Conservation (phyloP, 129 eudicot genomes). For the Smallanthus sonchifolius region DNA sequence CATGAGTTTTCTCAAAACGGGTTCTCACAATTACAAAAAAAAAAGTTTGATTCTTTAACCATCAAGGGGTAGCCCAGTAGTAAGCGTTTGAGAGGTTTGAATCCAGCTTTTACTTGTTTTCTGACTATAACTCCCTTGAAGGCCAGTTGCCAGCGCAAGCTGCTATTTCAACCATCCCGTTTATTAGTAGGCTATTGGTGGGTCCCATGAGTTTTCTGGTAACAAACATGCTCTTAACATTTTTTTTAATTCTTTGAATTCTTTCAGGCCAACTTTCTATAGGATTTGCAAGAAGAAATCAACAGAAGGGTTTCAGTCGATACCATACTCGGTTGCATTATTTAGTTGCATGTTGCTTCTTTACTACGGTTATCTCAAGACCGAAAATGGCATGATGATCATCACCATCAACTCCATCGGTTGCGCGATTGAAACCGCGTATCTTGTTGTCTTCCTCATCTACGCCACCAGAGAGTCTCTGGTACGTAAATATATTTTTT, state of each 20-base stretch:
- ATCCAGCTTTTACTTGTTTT: too few species aligned
- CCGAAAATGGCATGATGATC: conserved; percentile 38
- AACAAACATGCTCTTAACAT: too few species aligned
- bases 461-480: conserved; percentile 61
- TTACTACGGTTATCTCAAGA: conserved; percentile 52
- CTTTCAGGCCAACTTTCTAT: conserved; percentile 61
- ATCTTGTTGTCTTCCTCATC: conserved; percentile 40
- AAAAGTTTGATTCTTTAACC: too few species aligned
- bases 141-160: too few species aligned
- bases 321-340: conserved; percentile 64
- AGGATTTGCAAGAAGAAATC: conserved; percentile 59
- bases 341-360: conserved; percentile 62
- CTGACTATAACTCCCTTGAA: too few species aligned
- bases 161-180: too few species aligned
- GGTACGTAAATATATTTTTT: conserved; percentile 17
- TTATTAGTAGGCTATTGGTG: too few species aligned
- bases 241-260: background rate
- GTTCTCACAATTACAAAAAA: too few species aligned
- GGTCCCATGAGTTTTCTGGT: too few species aligned
- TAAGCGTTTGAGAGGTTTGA: too few species aligned
- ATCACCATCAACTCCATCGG: conserved; percentile 58
- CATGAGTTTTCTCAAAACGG: too few species aligned
- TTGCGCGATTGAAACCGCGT: conserved; percentile 29
- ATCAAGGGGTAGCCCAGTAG: too few species aligned
- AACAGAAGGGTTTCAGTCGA: conserved; percentile 59